Percentiles rank a stretch among this genome's conserved stretches.
These are phyloP conservation scores for Nigrograna mackinnonii DNA, from an alignment of 2,329 filamentous ascomycete species.

Conservation along the genomic window DNA sequence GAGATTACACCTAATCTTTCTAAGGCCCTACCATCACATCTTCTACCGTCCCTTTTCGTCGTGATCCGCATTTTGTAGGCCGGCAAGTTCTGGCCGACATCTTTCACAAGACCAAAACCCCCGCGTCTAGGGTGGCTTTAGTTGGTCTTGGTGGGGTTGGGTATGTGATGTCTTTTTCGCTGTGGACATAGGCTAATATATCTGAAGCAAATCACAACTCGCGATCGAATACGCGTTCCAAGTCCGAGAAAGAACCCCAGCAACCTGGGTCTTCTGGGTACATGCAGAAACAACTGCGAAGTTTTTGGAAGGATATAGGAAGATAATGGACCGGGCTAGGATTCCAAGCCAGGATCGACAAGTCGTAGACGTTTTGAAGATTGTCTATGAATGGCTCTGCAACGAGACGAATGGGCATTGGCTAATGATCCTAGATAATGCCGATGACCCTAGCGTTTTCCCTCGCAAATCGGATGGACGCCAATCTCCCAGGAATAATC, in stretches of 20 bases:
- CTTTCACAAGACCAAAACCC: slow-evolving; percentile 8
- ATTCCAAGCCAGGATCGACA: slow-evolving; percentile 7
- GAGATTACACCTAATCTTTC: no score
- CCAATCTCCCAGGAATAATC: not conserved
- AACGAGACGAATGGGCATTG: slow-evolving; percentile 12
- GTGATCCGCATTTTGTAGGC: slow-evolving; percentile 9
- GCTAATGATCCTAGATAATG: slow-evolving; percentile 17
- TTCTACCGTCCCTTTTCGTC: slow-evolving; percentile 8
- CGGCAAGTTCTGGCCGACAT: slow-evolving; percentile 14
- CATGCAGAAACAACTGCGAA: slow-evolving; percentile 14
- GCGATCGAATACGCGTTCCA: slow-evolving; percentile 11
- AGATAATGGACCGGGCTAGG: slow-evolving; percentile 12
- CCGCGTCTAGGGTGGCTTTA: slow-evolving; percentile 17
- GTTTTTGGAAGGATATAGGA: slow-evolving; percentile 10
- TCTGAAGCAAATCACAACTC: slow-evolving; percentile 12
- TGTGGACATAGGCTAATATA: no score
- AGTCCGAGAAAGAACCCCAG: not conserved
- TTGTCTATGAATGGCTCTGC: slow-evolving; percentile 13
- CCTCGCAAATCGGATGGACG: not conserved
- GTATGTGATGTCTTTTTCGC: slow-evolving; percentile 7
- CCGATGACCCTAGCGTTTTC: slow-evolving; percentile 6
- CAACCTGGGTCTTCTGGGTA: slow-evolving; percentile 14
- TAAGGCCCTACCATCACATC: slow-evolving; percentile 4
- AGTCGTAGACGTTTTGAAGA: slow-evolving; percentile 9
- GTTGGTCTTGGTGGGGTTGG: slow-evolving; percentile 28